A percentile compares a stretch with the other conserved stretches of the same genome.
Conservation (phyloP, 2,329 filamentous ascomycete genomes). For the Cladophialophora yegresii region DNA sequence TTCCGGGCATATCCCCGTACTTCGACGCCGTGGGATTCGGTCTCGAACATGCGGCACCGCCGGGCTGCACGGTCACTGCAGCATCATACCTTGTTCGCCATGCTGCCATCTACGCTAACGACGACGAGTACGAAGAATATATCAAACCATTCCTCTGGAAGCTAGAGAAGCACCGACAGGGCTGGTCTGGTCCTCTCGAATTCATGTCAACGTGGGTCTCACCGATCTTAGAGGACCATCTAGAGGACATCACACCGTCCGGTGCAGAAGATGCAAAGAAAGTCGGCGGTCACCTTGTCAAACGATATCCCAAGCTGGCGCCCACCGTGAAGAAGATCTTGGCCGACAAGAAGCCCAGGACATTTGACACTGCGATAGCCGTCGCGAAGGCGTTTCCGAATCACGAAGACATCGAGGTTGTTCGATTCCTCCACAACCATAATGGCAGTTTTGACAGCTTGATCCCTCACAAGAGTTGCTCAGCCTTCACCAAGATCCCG, state of each 20-base stretch:
- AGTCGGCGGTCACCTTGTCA: conserved; percentile 26
- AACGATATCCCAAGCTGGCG: conserved; percentile 27
- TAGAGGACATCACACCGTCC: conserved; percentile 32
- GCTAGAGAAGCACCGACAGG: conserved; percentile 30
- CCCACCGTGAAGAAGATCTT: conserved; percentile 25
- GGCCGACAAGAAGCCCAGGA: conserved; percentile 31
- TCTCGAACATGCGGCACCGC: conserved; percentile 26
- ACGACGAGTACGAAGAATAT: conserved; percentile 32
- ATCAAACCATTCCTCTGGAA: conserved; percentile 34
- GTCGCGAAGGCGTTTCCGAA: conserved; percentile 27
- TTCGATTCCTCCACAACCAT: conserved; percentile 24
- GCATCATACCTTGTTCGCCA: conserved; percentile 32
- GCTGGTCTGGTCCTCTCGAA: conserved; percentile 27
- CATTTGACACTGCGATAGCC: conserved; percentile 28
- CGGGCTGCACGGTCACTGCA: conserved; percentile 28
- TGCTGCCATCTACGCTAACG: conserved; percentile 31
- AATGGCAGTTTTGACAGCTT: conserved; percentile 29
- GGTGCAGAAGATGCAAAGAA: conserved; percentile 27
- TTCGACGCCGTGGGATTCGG: conserved; percentile 33
- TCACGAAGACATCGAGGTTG: conserved; percentile 28
- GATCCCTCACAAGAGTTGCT: conserved; percentile 31
- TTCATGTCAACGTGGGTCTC: conserved; percentile 32
- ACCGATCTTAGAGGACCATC: conserved; percentile 29
- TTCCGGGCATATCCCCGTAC: conserved; percentile 31
- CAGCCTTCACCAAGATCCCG: conserved; percentile 27